Base-by-base conservation (phyloP, 768 basidiomycete genomes). In the Pleurotus ostreatus region DNA sequence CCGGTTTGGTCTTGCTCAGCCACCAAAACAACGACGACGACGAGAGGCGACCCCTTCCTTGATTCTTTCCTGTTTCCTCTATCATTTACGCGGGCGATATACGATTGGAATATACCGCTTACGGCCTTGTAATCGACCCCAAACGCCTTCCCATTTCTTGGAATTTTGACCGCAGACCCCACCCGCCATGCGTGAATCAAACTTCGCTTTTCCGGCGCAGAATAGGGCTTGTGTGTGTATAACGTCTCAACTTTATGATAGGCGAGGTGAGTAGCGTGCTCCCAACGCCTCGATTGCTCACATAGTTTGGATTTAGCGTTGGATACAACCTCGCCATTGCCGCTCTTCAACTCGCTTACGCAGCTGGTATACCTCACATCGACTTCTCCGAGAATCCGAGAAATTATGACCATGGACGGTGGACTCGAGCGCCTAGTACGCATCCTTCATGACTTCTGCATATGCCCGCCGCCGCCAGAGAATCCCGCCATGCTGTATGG, bases 401-500 rank as follows among this genome's bases (percentile, higher is more conserved):
- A 99, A 73, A 98, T 97, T 63, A 91, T 99, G 83, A 96, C 94
- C 25, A 87, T 90, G 81, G 96, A 98, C 66, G 97, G 97, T 46
- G 97, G 97, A 1, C 84, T 99, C 15, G 97, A 99, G 67, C 88
- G 96, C 12, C 86, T 99, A 26, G 90, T 98, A 12, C 84, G 90
- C 56, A 92, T 99, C 60, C 78, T 96, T 8, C 89, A 89, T 64
- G 91, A 94, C 59, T 92, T 92, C 63, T 94, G 92, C 69, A 71
- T 92, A 20, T 85, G 80, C 59, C 91, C 92, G 1, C 89, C 92
- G 1, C 87, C 87, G 0, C 89, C 89, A 43, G 89, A 90, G 62
- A 89, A 88, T 64, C 85, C 88, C 1, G 76, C 86, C 25, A 61
- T 85, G 41, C 79, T 93, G 58, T 92, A 92, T 63, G 90, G 91